Conservation (phyloP, 225 moss, liverwort and hornwort genomes). For the Climacium dendroides region DNA sequence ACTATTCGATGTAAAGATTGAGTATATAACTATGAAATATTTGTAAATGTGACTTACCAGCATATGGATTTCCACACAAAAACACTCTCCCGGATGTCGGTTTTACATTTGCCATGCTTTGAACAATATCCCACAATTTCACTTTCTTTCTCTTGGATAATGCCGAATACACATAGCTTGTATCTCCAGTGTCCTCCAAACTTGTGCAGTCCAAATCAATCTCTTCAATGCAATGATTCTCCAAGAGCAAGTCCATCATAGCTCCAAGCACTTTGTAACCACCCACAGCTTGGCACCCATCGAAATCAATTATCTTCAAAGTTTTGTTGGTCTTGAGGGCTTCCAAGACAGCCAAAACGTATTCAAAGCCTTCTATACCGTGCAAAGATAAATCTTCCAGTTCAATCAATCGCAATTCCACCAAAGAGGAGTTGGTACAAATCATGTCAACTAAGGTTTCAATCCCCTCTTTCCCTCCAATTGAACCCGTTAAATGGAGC, state of each 20-base stretch:
- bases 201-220: rapidly evolving
- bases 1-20: too few relatives aligned
- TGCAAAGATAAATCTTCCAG: rapidly evolving
- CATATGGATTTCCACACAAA: too few relatives aligned
- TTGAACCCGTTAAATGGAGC: rapidly evolving
- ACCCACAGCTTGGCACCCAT: rapidly evolving
- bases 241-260: neutral
- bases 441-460: neutral
- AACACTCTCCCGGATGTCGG: too few relatives aligned
- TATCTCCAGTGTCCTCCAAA: neutral
- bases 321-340: neutral
- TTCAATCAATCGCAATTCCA: rapidly evolving
- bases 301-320: neutral
- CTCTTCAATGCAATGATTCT: neutral
- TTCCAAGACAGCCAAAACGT: neutral
- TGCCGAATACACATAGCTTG: too few relatives aligned
- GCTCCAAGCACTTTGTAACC: neutral
- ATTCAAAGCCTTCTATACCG: too few relatives aligned
- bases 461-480: neutral
- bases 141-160: too few relatives aligned
- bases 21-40: too few relatives aligned
- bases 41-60: too few relatives aligned
- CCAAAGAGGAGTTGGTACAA: neutral
- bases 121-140: too few relatives aligned
- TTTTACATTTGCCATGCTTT: too few relatives aligned